A percentile compares a stretch with the other conserved stretches of the same genome.
Conservation (phyloP, 805 yeast genomes). For the Kregervanrija pseudodelftensis region DNA sequence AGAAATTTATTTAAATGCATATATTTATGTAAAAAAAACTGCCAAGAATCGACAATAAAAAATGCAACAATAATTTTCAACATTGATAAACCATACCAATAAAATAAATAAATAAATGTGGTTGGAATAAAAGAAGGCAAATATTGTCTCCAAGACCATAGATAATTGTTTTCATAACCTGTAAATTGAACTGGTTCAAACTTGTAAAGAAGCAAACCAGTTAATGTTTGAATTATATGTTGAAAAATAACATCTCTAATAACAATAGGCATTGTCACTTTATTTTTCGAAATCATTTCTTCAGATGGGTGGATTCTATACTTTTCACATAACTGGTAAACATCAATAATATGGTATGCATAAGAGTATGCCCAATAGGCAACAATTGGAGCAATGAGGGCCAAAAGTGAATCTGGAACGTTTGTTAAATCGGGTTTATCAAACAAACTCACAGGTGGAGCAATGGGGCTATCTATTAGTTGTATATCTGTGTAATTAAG, state of each 20-base stretch:
- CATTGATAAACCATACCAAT: slow-evolving; percentile 57
- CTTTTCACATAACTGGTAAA: slow-evolving; percentile 64
- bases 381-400: slow-evolving; percentile 67
- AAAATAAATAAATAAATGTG: slow-evolving; percentile 39
- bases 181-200: slow-evolving; percentile 52
- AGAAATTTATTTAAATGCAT: slow-evolving; percentile 80
- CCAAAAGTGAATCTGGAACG: slow-evolving; percentile 16
- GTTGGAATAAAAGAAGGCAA: slow-evolving; percentile 37
- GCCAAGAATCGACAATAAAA: slow-evolving; percentile 87
- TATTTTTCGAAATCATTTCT: slow-evolving; percentile 71
- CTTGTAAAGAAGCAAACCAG: slow-evolving; percentile 49
- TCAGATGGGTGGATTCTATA: slow-evolving; percentile 91
- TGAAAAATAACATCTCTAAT: slow-evolving; percentile 76
- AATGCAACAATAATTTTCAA: slow-evolving; percentile 58
- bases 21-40: slow-evolving; percentile 77
- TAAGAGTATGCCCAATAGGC: slow-evolving; percentile 79
- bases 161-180: slow-evolving; percentile 38
- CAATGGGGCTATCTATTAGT: too few relatives aligned
- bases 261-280: slow-evolving; percentile 63
- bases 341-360: slow-evolving; percentile 71
- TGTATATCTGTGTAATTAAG: too few relatives aligned
- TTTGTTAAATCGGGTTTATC: too few relatives aligned
- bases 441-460: too few relatives aligned
- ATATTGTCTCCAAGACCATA: slow-evolving; percentile 40
- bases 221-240: slow-evolving; percentile 73